Conservation (phyloP, 2,329 filamentous ascomycete species). For the Proliferodiscus dingleyae region DNA sequence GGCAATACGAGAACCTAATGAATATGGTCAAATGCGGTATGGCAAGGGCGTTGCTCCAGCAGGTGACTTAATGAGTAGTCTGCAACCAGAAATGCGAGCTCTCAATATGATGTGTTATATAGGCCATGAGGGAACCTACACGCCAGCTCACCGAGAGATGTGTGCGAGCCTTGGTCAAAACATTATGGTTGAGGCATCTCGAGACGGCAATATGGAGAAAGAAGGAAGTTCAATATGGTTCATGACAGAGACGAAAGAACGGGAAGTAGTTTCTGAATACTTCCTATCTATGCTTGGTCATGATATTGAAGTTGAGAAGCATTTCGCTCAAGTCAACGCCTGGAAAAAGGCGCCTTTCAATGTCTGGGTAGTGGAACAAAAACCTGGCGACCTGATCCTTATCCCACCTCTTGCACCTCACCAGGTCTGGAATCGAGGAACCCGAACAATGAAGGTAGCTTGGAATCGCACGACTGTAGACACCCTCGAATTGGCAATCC, state of each 20-base stretch:
- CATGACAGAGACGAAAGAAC: constrained; percentile 95
- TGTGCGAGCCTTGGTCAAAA: constrained; percentile 94
- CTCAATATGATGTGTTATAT: constrained; percentile 98
- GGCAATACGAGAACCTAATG: constrained; percentile 42
- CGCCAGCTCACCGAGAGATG: constrained; percentile 94
- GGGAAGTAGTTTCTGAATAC: constrained; percentile 85
- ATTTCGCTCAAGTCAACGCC: constrained; percentile 91
- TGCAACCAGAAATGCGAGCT: constrained; percentile 81
- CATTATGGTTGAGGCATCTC: constrained; percentile 93
- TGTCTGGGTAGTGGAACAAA: constrained; percentile 89
- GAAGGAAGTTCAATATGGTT: constrained; percentile 95
- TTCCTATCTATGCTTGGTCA: constrained; percentile 91
- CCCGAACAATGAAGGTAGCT: constrained; percentile 92
- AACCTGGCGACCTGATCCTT: constrained; percentile 84
- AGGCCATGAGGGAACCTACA: constrained; percentile 95
- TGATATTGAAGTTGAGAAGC: constrained; percentile 93
- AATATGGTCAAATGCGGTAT: constrained; percentile 37
- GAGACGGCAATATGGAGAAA: constrained; percentile 66
- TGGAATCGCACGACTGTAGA: constrained; percentile 96
- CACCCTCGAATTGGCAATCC: constrained; percentile 78
- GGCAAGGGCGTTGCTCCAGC: constrained; percentile 54
- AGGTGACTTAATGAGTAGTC: constrained; percentile 91
- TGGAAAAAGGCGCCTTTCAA: constrained; percentile 94
- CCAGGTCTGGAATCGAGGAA: constrained; percentile 97
- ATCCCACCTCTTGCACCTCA: constrained; percentile 91